Conservation (phyloP, 306 rosid species). For the Casuarina glauca region DNA sequence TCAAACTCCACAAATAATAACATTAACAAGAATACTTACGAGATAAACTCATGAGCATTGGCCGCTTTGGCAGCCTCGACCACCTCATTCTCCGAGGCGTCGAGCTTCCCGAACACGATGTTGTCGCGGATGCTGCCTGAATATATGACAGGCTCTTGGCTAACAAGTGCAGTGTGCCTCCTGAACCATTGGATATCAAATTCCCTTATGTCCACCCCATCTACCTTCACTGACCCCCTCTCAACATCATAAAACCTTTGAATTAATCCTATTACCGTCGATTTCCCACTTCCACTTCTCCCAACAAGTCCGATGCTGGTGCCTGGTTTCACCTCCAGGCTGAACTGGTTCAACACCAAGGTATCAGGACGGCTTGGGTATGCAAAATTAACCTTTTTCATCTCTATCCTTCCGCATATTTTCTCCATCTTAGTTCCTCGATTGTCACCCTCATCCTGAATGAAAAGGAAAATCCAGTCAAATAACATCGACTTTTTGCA, state of each 20-base stretch:
- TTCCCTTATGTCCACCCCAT: constrained; percentile 79
- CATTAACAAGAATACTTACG: constrained; percentile 50
- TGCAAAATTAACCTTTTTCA: constrained; percentile 80
- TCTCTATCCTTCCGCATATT: constrained; percentile 63
- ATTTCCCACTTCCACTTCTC: constrained; percentile 93
- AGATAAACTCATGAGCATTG: constrained; percentile 87
- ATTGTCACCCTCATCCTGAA: constrained; percentile 40
- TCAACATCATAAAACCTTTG: constrained; percentile 82
- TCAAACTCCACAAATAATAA: not conserved
- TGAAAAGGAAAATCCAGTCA: not conserved
- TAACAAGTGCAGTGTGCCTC: constrained; percentile 74
- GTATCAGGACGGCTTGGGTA: constrained; percentile 72
- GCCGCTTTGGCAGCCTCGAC: constrained; percentile 79
- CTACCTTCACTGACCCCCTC: constrained; percentile 72
- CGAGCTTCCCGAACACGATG: constrained; percentile 75
- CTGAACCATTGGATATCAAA: constrained; percentile 74
- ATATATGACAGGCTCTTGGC: constrained; percentile 93
- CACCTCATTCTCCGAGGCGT: constrained; percentile 75
- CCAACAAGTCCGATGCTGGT: constrained; percentile 82
- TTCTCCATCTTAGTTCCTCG: constrained; percentile 53
- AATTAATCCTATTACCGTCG: constrained; percentile 78
- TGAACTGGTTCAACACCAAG: constrained; percentile 57
- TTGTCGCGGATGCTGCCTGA: constrained; percentile 72
- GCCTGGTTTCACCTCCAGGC: constrained; percentile 83
- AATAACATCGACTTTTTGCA: constrained; percentile 1